Evolutionary conservation across 2,329 filamentous ascomycete species (phyloP).

Genomic region (Lojkania enalia): DNA sequence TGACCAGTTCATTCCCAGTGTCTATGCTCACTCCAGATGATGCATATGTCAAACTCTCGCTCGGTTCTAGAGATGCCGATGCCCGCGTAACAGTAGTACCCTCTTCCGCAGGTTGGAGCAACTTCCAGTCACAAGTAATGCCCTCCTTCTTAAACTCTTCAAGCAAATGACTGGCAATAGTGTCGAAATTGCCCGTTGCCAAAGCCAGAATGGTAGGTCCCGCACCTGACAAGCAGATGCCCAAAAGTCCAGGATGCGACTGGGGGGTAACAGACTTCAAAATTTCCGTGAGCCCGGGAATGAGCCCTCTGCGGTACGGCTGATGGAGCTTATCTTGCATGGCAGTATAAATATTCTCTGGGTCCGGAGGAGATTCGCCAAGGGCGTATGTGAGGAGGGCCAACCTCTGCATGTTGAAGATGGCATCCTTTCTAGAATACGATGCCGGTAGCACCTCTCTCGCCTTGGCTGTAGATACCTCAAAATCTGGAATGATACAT

Average conservation of each 20-base stretch:
- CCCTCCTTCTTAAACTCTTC: conserved; percentile 69
- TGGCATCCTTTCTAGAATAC: conserved; percentile 82
- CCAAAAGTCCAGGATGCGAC: conserved; percentile 83
- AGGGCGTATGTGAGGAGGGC: conserved; percentile 88
- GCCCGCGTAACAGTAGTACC: conserved; percentile 49
- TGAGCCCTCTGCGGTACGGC: conserved; percentile 87
- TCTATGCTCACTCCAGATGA: conserved; percentile 93
- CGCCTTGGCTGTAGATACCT: conserved; percentile 91
- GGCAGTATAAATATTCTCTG: conserved; percentile 91
- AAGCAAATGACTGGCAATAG: conserved; percentile 81
- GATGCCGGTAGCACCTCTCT: conserved; percentile 78
- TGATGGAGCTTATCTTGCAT: conserved; percentile 99
- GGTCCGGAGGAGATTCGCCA: conserved; percentile 85
- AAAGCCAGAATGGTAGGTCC: conserved; percentile 93
- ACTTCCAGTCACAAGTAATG: conserved; percentile 82
- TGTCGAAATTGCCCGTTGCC: conserved; percentile 85
- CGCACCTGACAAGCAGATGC: conserved; percentile 92
- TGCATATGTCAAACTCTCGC: conserved; percentile 74
- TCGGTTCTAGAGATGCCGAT: conserved; percentile 16
- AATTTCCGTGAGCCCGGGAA: conserved; percentile 89
- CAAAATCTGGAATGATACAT: conserved; percentile 93
- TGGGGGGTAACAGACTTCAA: conserved; percentile 87
- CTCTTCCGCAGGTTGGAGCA: conserved; percentile 85
- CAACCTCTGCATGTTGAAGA: conserved; percentile 95
- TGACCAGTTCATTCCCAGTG: conserved; percentile 88